Evolutionary conservation across 2,329 filamentous ascomycete species (phyloP).

Genomic region (Ophiostoma ulmi): DNA sequence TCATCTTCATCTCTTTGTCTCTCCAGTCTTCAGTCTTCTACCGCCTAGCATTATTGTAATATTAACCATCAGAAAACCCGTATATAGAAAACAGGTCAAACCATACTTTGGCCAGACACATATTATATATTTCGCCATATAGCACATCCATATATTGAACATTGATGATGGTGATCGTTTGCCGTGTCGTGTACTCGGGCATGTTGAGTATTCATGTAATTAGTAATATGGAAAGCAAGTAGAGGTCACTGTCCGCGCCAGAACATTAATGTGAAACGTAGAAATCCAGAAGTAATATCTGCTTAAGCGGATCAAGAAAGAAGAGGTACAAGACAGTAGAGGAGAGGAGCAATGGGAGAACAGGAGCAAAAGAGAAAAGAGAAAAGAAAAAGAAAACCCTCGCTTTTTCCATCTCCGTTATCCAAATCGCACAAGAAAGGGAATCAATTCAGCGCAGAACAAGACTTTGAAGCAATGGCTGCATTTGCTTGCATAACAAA

Average conservation of each 20-base stretch:
- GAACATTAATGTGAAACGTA: background rate
- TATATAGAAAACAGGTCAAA: slow-evolving; percentile 12
- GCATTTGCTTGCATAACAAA: slow-evolving; percentile 7
- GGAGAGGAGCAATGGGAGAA: background rate
- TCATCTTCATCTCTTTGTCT: background rate
- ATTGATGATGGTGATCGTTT: background rate
- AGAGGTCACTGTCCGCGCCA: background rate
- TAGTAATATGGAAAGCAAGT: background rate
- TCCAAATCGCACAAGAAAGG: slow-evolving; percentile 14
- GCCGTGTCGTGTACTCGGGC: background rate
- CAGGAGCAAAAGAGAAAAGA: background rate
- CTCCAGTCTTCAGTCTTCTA: background rate
- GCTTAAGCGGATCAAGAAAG: background rate
- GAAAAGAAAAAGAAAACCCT: background rate
- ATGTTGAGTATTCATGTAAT: background rate
- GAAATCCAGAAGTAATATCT: background rate
- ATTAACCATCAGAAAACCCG: slow-evolving; percentile 11
- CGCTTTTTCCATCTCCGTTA: slow-evolving; percentile 9
- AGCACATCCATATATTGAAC: background rate
- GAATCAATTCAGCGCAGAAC: background rate
- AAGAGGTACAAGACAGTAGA: background rate
- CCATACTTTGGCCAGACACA: background rate
- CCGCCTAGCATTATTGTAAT: slow-evolving; percentile 14
- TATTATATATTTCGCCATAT: slow-evolving; percentile 8
- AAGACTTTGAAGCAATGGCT: slow-evolving; percentile 7